These are phyloP conservation scores for Exophiala sp. DNA, from an alignment of 2,329 filamentous ascomycete genomes.

Conservation along the genomic window DNA sequence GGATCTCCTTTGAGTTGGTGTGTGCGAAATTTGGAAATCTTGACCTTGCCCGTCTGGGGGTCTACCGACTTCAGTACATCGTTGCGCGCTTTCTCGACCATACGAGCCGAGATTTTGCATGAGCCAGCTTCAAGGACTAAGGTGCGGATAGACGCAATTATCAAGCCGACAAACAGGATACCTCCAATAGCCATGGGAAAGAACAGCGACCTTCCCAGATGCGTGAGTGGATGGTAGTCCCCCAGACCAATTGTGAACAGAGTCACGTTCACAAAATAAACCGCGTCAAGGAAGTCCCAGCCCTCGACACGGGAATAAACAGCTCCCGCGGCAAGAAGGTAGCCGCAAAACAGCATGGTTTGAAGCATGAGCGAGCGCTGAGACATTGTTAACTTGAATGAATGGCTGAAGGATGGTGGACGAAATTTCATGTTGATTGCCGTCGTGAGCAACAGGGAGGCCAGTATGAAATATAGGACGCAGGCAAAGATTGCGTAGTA, in stretches of 20 bases:
- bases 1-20: constrained; percentile 35
- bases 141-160: constrained; percentile 35
- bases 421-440: constrained; percentile 56
- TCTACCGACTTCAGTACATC: constrained; percentile 26
- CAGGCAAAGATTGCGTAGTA: constrained; percentile 59
- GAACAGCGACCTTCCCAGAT: constrained; percentile 34
- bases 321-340: constrained; percentile 36
- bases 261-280: constrained; percentile 37
- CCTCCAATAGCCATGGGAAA: constrained; percentile 38
- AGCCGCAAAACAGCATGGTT: constrained; percentile 37
- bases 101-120: constrained; percentile 31
- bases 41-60: constrained; percentile 27
- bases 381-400: constrained; percentile 50
- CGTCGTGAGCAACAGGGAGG: constrained; percentile 57
- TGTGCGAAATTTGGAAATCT: constrained; percentile 16
- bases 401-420: not conserved
- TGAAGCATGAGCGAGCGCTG: constrained; percentile 50
- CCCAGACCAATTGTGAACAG: constrained; percentile 37
- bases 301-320: constrained; percentile 36
- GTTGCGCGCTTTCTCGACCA: constrained; percentile 31
- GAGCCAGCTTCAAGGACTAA: constrained; percentile 34
- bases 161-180: constrained; percentile 35
- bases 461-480: constrained; percentile 52
- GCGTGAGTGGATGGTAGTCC: constrained; percentile 33
- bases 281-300: constrained; percentile 35